These are phyloP conservation scores for Senna tora DNA, from an alignment of 306 rosid genomes.

Conservation along the genomic window DNA sequence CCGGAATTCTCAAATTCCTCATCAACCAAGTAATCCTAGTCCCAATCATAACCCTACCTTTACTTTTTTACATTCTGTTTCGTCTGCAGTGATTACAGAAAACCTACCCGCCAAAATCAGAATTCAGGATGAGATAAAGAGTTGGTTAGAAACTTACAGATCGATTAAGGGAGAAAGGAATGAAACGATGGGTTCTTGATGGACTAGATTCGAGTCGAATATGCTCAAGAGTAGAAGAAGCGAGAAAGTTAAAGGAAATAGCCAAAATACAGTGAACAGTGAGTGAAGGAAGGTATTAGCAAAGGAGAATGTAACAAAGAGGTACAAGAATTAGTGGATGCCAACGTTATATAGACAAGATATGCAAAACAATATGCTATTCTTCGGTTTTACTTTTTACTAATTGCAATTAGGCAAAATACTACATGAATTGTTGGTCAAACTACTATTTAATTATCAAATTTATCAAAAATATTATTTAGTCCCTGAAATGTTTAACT, in stretches of 20 bases:
- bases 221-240: not conserved
- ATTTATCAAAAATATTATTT: no score
- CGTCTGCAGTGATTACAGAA: conserved; percentile 12
- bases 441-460: no score
- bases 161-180: not conserved
- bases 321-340: conserved; percentile 9
- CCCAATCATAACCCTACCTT: not conserved
- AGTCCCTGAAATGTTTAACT: no score
- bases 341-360: conserved; percentile 41
- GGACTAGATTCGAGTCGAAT: not conserved
- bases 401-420: not conserved
- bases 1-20: conserved; percentile 12
- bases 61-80: conserved; percentile 4
- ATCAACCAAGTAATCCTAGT: conserved; percentile 5
- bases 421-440: no score
- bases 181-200: not conserved
- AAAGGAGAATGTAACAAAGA: conserved; percentile 16
- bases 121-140: not conserved
- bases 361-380: no score
- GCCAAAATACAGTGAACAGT: not conserved
- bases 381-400: not conserved
- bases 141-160: conserved; percentile 45
- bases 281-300: not conserved
- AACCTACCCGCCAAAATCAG: not conserved
- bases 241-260: not conserved